A percentile compares a stretch with the other conserved stretches of the same genome.
These are phyloP conservation scores for Panicum virgatum DNA, from an alignment of 202 grass and related monocot genomes.

Conservation along the genomic window DNA sequence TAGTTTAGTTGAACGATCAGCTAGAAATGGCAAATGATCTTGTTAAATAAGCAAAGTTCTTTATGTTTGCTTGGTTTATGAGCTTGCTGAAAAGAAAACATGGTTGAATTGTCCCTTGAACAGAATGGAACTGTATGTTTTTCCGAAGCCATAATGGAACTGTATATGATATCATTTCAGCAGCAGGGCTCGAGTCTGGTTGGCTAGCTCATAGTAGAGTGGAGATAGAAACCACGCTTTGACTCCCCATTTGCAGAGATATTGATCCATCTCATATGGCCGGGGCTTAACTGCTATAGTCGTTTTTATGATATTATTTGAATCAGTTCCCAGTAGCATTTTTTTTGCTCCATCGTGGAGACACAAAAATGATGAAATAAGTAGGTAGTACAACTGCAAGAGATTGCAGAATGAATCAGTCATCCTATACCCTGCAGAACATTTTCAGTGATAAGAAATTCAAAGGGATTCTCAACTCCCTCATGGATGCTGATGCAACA, in stretches of 20 bases:
- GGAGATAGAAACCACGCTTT: too few relatives aligned
- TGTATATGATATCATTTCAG: neutral
- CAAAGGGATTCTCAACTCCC: constrained; percentile 66
- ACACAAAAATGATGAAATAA: constrained; percentile 22
- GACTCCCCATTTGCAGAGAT: too few relatives aligned
- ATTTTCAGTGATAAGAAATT: constrained; percentile 80
- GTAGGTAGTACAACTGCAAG: neutral
- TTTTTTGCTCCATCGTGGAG: constrained; percentile 27
- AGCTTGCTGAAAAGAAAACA: constrained; percentile 17
- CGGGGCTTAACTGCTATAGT: too few relatives aligned
- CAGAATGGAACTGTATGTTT: constrained; percentile 28
- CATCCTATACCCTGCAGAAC: constrained; percentile 59
- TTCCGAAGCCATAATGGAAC: constrained; percentile 8
- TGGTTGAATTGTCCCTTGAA: neutral
- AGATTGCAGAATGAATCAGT: neutral
- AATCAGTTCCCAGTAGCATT: constrained; percentile 2
- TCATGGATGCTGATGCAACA: constrained; percentile 70
- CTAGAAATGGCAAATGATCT: neutral
- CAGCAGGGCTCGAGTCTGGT: too few relatives aligned
- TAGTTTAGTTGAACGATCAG: constrained; percentile 33
- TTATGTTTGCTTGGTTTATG: constrained; percentile 16
- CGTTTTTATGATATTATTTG: neutral
- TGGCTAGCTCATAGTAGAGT: too few relatives aligned
- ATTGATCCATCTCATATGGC: too few relatives aligned
- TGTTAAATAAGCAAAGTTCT: neutral